These are phyloP conservation scores for Aspergillus sp. DNA, from an alignment of 2,329 filamentous ascomycete genomes.

Conservation along the genomic window DNA sequence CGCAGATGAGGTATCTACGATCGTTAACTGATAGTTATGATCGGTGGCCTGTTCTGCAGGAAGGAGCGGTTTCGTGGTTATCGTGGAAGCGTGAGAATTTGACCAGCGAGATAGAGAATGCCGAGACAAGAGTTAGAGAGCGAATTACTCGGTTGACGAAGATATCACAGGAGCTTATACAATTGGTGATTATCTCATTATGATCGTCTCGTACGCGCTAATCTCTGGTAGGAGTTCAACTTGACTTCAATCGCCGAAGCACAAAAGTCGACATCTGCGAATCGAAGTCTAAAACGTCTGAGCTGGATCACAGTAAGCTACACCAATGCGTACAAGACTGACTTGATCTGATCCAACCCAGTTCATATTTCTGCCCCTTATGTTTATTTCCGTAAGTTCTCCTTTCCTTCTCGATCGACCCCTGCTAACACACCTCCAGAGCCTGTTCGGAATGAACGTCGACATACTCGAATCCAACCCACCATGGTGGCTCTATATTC, in stretches of 20 bases:
- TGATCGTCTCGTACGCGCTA: background rate
- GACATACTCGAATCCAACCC: background rate
- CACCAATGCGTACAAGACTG: background rate
- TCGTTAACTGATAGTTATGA: constrained; percentile 1
- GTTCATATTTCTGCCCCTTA: background rate
- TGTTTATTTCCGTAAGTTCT: background rate
- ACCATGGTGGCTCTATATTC: background rate
- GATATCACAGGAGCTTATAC: constrained; percentile 3
- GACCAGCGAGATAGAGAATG: background rate
- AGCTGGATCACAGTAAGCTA: constrained; percentile 5
- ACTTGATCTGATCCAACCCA: background rate
- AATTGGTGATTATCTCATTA: background rate
- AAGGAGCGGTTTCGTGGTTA: background rate
- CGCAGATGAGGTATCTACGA: constrained; percentile 1
- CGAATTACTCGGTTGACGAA: background rate
- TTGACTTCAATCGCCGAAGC: constrained; percentile 1
- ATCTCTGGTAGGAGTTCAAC: background rate
- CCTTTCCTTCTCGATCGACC: background rate
- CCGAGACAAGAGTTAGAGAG: background rate
- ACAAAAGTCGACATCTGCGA: background rate
- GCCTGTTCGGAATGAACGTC: constrained; percentile 1
- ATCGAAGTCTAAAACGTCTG: background rate
- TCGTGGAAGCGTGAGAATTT: background rate
- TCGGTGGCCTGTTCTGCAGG: constrained; percentile 1
- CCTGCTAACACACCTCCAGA: background rate